phyloP scores from a whole-genome alignment of 106 monocot genomes.

The Allium fistulosum region DNA sequence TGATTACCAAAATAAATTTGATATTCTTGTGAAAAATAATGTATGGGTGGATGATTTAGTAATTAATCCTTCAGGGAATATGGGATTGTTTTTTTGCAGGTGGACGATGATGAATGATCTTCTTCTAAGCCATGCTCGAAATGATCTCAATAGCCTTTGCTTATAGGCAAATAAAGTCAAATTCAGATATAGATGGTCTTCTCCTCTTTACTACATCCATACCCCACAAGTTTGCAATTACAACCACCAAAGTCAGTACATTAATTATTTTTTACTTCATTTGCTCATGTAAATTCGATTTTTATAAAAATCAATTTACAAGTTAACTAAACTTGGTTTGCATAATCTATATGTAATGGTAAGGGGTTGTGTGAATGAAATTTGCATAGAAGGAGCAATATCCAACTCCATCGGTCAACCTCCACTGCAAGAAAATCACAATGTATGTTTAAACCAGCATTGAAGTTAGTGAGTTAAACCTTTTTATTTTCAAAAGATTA shows the following conservation, averaged over 20 bases:
- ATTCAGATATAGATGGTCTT: conserved; percentile 37
- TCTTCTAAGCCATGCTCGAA: conserved; percentile 32
- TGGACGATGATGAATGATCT: conserved; percentile 24
- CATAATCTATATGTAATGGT: background rate
- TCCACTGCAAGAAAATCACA: background rate
- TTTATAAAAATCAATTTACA: no score
- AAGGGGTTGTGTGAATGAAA: conserved; percentile 46
- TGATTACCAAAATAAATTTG: no score
- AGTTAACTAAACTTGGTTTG: no score
- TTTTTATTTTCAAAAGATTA: no score
- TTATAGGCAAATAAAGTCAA: conserved; percentile 48
- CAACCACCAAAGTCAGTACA: conserved; percentile 25
- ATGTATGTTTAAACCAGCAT: no score
- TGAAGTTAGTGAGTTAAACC: no score
- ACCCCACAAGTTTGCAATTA: conserved; percentile 49
- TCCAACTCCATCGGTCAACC: conserved; percentile 41
- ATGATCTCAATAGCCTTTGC: conserved; percentile 46
- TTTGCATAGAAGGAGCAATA: conserved; percentile 39
- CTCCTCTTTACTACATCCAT: conserved; percentile 41
- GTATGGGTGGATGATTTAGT: no score
- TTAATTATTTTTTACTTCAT: background rate
- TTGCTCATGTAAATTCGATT: no score
- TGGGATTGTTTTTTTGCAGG: no score
- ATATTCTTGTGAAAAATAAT: no score
- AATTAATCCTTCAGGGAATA: no score